Evolutionary conservation across 768 basidiomycete species (phyloP), one percentile per base, ranked within the genome.

Genomic region (Candolleomyces eurysporus): DNA sequence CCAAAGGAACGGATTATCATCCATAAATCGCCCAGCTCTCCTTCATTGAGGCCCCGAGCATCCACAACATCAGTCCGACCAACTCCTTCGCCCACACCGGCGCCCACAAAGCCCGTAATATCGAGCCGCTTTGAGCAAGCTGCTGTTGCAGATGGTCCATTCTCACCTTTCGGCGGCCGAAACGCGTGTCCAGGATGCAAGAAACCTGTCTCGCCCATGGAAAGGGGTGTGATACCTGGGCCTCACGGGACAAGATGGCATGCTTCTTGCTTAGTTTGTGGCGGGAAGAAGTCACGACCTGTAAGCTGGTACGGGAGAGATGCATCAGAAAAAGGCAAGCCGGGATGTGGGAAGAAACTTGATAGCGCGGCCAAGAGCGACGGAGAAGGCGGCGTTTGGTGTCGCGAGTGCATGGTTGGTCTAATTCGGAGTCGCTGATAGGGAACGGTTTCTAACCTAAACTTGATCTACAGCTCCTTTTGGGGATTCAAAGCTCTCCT

Each of bases 181-280:
- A 75, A 79, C n/a, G 65, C 78, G 30, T 94, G 92, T 66, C 91
- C 91, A 10, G 91, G 90, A 26, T 94, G 92, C 71, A 78, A 78
- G 57, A 85, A 83, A 66, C 69, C 83, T 0, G 92, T 94, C 13
- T 90, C 90, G 16, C 84, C 84, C 1, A 93, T 94, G 91, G 92
- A 94, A 67, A 79, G 84, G 61, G 92, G 92, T 9, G 91, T 94
- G 32, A 89, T 94, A 43, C 88, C 91, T 30, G 92, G 92, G 5
- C 92, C 92, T 22, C 88, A 90, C 62, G 89, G 89, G 40, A 87
- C 88, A 36, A 82, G 84, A 63, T 94, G 92, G 92, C 92, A 94
- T 71, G 78, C 82, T 7, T 69, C 80, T 43, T 94, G 92, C 71
- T 79, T 94, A 53, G 80, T 92, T 6, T 94, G 92, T 67, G 92